Evolutionary conservation across 306 rosid genomes (phyloP), one percentile per base, ranked within the genome.

Genomic region (Dryas octopetala): DNA sequence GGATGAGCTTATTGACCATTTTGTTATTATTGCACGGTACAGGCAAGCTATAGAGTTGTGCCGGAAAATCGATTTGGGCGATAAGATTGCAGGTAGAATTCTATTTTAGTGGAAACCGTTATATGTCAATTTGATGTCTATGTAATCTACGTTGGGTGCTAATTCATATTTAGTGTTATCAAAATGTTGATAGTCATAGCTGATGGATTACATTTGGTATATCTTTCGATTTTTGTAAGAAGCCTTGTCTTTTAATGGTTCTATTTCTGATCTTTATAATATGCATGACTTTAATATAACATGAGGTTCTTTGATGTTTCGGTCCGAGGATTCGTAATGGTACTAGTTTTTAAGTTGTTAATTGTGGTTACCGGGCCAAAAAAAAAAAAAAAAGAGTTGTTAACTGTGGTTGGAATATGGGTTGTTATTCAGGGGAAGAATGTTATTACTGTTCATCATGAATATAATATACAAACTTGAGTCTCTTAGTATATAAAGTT

Each of bases 1-100:
- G 83, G 92, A 89, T 53, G 96, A 85, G 54, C 89, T 93, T 68
- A 82, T 93, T 55, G 86, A 81, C 14, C 76, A 70, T 75, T 66
- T 83, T 48, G 74, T 64, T 3, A 50, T 68, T 6, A 70, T 90
- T 41, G 89, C 90, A 0, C 60, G 68, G 54, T 82, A 82, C 45
- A 76, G 79, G 28, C 88, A 89, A 63, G 85, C 86, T 23, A 75
- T 78, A 0, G 79, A 81, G 68, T 78, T 91, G 76, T 89, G 89
- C 78, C 76, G 81, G 61, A 74, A 53, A 26, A 32, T 83, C 15
- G 83, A 80, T 38, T 80, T 89, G 80, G 65, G 74, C 0, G 84
- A 87, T 66, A 86, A 79, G 78, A 74, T 85, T 76, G 81, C 83
- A 46, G 74, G 89, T 83, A 73, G 49, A 53, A 12, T 13, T 58